A percentile compares a stretch with the other conserved stretches of the same genome.
phyloP scores from a whole-genome alignment of 176 grass and related monocot genomes.

The Avena insularis region DNA sequence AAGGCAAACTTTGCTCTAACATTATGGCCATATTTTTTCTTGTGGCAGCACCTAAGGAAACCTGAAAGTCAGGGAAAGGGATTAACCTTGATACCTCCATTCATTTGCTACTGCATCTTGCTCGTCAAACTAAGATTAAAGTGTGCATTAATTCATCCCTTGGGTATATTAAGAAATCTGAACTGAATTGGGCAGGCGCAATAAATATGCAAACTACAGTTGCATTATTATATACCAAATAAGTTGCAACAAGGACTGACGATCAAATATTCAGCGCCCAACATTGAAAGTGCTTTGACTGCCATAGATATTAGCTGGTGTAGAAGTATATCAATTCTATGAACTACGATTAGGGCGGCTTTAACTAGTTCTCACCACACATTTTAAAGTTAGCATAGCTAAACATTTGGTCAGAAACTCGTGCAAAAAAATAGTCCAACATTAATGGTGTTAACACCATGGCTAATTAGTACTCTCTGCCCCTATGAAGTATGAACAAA shows the following conservation, averaged over 20 bases:
- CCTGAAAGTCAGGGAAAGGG: neutral
- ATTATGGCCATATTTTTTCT: neutral
- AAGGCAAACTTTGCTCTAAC: neutral
- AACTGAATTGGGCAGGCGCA: neutral
- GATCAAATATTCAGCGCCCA: conserved; percentile 1
- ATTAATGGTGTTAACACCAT: conserved; percentile 1
- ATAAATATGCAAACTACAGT: conserved; percentile 19
- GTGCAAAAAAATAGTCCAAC: neutral
- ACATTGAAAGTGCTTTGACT: neutral
- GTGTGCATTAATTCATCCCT: neutral
- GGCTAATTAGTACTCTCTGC: neutral
- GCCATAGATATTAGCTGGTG: neutral
- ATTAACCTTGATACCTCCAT: neutral
- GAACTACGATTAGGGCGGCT: neutral
- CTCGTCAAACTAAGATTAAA: neutral
- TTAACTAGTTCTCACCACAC: neutral
- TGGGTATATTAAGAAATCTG: neutral
- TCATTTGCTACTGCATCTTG: neutral
- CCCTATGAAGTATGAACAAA: conserved; percentile 2
- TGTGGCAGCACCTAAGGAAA: neutral
- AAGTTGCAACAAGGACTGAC: neutral
- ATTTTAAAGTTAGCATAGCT: neutral
- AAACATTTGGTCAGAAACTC: conserved; percentile 7
- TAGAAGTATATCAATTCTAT: neutral
- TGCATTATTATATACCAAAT: neutral